A percentile compares a stretch with the other conserved stretches of the same genome.
Evolutionary conservation across 2,329 filamentous ascomycete species (phyloP).

Genomic region (Fusarium armeniacum): DNA sequence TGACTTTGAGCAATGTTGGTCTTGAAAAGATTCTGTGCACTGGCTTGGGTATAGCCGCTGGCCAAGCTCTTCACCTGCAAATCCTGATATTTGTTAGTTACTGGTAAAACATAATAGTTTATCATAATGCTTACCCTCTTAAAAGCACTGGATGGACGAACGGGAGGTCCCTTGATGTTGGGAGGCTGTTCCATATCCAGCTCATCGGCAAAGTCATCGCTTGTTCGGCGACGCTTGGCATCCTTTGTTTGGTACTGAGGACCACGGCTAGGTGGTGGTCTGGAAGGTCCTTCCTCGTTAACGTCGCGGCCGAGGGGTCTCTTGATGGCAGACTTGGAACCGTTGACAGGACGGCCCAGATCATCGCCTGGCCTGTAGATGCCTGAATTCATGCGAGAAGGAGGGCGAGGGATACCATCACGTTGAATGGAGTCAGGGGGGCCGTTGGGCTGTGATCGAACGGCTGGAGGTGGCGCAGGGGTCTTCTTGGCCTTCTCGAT

Average conservation of each 20-base stretch:
- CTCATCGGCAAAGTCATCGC: slow-evolving; percentile 77
- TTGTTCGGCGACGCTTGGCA: slow-evolving; percentile 83
- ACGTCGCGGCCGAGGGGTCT: slow-evolving; percentile 77
- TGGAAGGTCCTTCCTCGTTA: slow-evolving; percentile 66
- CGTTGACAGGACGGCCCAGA: slow-evolving; percentile 69
- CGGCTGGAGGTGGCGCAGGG: slow-evolving; percentile 71
- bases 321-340: slow-evolving; percentile 75
- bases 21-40: slow-evolving; percentile 73
- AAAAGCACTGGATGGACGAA: slow-evolving; percentile 79
- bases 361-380: slow-evolving; percentile 70
- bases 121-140: slow-evolving; percentile 73
- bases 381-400: slow-evolving; percentile 71
- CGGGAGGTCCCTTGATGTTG: slow-evolving; percentile 83
- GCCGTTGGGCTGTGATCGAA: slow-evolving; percentile 67
- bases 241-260: slow-evolving; percentile 78
- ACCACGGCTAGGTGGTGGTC: slow-evolving; percentile 62
- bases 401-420: slow-evolving; percentile 60
- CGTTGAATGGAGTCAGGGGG: slow-evolving; percentile 59
- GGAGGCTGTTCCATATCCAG: slow-evolving; percentile 69
- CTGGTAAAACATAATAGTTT: neutral
- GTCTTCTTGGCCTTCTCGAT: slow-evolving; percentile 77
- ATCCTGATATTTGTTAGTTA: slow-evolving; percentile 66
- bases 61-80: slow-evolving; percentile 70
- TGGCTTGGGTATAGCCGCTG: slow-evolving; percentile 71
- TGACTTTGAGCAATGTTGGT: slow-evolving; percentile 76